Evolutionary conservation across 768 basidiomycete genomes (phyloP).

Genomic region (Favolaschia claudopus): DNA sequence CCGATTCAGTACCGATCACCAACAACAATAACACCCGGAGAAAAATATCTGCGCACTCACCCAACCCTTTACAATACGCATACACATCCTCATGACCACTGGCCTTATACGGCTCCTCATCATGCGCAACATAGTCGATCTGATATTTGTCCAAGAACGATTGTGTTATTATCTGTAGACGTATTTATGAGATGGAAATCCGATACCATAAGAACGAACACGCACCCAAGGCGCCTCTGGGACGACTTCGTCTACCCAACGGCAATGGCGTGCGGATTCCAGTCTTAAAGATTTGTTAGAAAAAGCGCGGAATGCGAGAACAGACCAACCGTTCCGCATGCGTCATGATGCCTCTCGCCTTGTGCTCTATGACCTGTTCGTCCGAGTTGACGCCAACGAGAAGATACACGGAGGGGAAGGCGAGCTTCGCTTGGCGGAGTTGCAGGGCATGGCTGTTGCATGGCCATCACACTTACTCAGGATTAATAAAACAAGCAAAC

Average conservation of each 20-base stretch:
- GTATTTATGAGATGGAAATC: too few relatives aligned
- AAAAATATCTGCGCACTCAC: constrained; percentile 47
- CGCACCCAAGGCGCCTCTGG: constrained; percentile 95
- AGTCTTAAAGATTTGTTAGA: constrained; percentile 54
- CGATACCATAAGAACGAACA: too few relatives aligned
- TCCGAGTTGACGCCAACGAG: constrained; percentile 95
- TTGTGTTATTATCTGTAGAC: constrained; percentile 77
- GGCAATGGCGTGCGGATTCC: constrained; percentile 93
- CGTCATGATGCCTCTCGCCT: constrained; percentile 86
- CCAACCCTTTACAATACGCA: constrained; percentile 77
- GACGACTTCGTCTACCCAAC: constrained; percentile 96
- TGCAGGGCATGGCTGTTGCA: constrained; percentile 87
- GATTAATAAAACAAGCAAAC: constrained; percentile 30
- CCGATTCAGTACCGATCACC: neutral
- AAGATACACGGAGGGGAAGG: constrained; percentile 89
- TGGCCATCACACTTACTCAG: constrained; percentile 6
- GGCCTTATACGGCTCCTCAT: constrained; percentile 86
- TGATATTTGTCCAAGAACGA: constrained; percentile 83
- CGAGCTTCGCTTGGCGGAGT: constrained; percentile 94
- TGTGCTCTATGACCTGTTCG: constrained; percentile 79
- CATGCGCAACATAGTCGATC: constrained; percentile 98
- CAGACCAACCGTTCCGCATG: constrained; percentile 78
- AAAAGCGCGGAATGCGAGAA: neutral
- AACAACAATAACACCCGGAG: neutral
- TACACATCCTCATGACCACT: constrained; percentile 91